Base-by-base conservation (phyloP, 768 basidiomycete genomes). In the Glaciozyma antarctica region DNA sequence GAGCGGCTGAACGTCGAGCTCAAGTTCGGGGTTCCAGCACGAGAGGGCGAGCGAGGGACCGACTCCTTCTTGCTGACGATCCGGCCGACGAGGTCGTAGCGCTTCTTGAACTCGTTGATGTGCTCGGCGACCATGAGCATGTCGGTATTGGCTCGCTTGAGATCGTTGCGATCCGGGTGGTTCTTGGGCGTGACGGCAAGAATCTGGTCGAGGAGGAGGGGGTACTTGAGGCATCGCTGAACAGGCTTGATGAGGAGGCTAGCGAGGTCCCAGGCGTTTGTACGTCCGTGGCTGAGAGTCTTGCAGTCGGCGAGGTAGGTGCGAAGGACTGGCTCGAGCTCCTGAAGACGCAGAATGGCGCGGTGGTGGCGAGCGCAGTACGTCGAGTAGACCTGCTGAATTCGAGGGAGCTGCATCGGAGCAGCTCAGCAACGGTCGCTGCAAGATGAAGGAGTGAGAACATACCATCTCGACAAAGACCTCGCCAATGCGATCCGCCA, bases 241-340 rank as follows among this genome's bases (percentile, higher is more conserved):
- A 99, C 88, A 10, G 95, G 95, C 80, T 97, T 97, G 82, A 98
- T 98, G 66, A 98, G 84, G 79, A 98, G 94, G 13, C 90, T 91
- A 65, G 90, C 88, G 41, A 99, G 81, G 74, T 99, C 95, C 75
- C 88, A 86, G 76, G 88, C 88, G 73, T 86, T 86, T 72, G 90
- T 88, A 78, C 93, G 62, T 1, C 70, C 69, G 53, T 60, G 57
- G 13, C 67, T 60, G n/a, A 73, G 66, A 21, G 66, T 70, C 62
- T 69, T 67, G 66, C 69, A 70, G 26, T 84, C 83, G 15, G 81
- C 75, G 54, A 88, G 80, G 76, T 91, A 92, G 5, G 81, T 78
- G 19, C 79, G 78, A 12, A 93, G 81, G 0, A 85, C 81, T 73
- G 76, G 61, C 21, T 75, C 72, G 24, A 85, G 78, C 44, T 76